A percentile compares a stretch with the other conserved stretches of the same genome.
Conservation (phyloP, 2,329 filamentous ascomycete genomes). For the Leptographium wingfieldii region DNA sequence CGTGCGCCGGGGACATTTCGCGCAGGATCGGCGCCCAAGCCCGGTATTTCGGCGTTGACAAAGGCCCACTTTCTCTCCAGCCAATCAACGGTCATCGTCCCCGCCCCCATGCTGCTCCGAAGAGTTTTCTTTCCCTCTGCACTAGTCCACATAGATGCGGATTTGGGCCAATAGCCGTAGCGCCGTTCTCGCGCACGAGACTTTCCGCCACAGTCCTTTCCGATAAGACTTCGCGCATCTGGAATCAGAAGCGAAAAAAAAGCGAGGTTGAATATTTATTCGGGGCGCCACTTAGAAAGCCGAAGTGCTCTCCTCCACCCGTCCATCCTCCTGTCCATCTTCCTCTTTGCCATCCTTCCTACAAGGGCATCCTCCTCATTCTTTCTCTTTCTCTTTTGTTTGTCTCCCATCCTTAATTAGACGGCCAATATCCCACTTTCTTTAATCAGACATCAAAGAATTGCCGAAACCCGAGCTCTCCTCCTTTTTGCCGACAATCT, state of each 20-base stretch:
- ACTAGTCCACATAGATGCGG: neutral
- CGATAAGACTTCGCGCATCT: conserved; percentile 16
- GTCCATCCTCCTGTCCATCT: neutral
- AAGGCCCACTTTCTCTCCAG: neutral
- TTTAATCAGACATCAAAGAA: neutral
- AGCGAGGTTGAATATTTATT: conserved; percentile 6
- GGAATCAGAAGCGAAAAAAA: conserved; percentile 1
- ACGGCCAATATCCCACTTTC: neutral
- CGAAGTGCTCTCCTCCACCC: neutral
- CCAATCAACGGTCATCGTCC: neutral
- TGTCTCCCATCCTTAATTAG: neutral
- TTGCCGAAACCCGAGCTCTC: neutral
- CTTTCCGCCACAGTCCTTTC: conserved; percentile 6
- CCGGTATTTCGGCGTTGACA: neutral
- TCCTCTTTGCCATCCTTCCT: neutral
- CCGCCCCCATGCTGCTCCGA: conserved; percentile 3
- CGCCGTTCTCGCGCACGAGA: conserved; percentile 7
- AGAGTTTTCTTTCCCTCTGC: conserved; percentile 7
- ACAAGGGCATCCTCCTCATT: neutral
- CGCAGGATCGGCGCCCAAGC: neutral
- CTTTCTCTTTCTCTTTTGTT: neutral
- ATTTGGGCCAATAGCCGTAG: conserved; percentile 3
- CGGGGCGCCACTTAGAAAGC: neutral
- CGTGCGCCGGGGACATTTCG: neutral
- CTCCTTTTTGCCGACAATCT: neutral